Base-by-base conservation (phyloP, 108 stramenopile species). In the Cyclotella baltica region DNA sequence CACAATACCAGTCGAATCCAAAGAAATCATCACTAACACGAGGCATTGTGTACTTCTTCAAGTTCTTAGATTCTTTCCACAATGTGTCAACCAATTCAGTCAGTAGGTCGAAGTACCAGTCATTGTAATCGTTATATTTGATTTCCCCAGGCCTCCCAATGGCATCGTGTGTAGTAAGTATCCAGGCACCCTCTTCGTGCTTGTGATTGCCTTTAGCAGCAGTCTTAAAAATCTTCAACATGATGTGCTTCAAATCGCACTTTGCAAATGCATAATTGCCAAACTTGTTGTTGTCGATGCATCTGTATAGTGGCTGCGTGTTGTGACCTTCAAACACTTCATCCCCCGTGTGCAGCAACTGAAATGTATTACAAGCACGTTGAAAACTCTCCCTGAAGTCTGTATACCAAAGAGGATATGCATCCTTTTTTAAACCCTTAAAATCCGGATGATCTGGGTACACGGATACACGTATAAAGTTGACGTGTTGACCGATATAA, bases 181-280 rank as follows among this genome's bases (percentile, higher is more conserved):
- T 27, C 40, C 43, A 67, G 3, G 46, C 65, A 47, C 43, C 65
- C 22, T 48, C 1, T 28, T 67, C 65, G 1, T 31, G n/a, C 19
- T 63, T 63, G 1, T 63, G 1, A 16, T 48, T 67, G 3, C 16
- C 1, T 23, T 18, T 22, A 25, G 5, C 27, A 1, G 46, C 65
- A 13, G 8, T 28, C 38, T 48, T 48, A 15, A 19, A 43, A 16
- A 67, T 15, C 8, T 4, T 4, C 9, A 47, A 1, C 15, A 67
- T 27, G 3, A 46, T 22, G 9, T 28, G 19, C 9, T 27, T 23
- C 46, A 67, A 67, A 67, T 67, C 65, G 29, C 65, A 67, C 28
- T 47, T 46, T 15, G 23, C 27, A 67, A 37, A 31, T 1, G 65
- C 43, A 47, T 67, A 16, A 9, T n/a, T 28, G 11, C 20, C 29